Base-by-base conservation (phyloP, 2,329 filamentous ascomycete species). In the Fusarium nelsonii region DNA sequence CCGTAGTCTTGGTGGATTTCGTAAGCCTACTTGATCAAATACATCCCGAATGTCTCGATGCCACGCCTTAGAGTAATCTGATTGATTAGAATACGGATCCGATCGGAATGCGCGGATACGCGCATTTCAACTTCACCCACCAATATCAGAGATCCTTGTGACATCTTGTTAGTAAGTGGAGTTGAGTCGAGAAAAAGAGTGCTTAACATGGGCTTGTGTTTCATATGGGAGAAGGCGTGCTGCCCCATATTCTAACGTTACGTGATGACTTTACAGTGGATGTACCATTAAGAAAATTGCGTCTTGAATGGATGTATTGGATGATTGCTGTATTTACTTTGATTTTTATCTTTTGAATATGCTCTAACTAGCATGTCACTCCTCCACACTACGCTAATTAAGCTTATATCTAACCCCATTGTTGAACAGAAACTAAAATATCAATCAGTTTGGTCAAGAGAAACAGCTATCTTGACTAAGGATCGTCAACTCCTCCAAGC, bases 151-250 rank as follows among this genome's bases (percentile, higher is more conserved):
- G 10, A 45, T 28, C 43, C 43, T 45, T 28, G 43, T 15, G 34
- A 51, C 15, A 12, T 28, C 41, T 18, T 45, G 43, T 30, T 28
- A 18, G 16, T n/a, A 15, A 14, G 48, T 40, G 48, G 48, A 51
- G 48, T 28, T 20, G 15, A 51, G 46, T 50, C 12, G 9, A 50
- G 8, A 28, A 49, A 49, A 34, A 39, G 15, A 26, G 7, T 23
- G 23, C 3, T 51, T 40, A 26, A 46, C 41, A 12, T 37, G 33
- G 51, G 26, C 51, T 54, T 33, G 40, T 48, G 51, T 54, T 46
- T 54, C 51, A 54, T 36, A 6, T 49, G 9, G 15, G 6, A 26
- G 8, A 46, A 54, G 51, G 33, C 5, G 20, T 28, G 50, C 18
- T 33, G 16, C 51, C 16, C 46, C 12, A 16, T 26, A 28, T 20